Evolutionary conservation across 176 grass and related monocot genomes (phyloP).

Genomic region (Triticum turgidum): DNA sequence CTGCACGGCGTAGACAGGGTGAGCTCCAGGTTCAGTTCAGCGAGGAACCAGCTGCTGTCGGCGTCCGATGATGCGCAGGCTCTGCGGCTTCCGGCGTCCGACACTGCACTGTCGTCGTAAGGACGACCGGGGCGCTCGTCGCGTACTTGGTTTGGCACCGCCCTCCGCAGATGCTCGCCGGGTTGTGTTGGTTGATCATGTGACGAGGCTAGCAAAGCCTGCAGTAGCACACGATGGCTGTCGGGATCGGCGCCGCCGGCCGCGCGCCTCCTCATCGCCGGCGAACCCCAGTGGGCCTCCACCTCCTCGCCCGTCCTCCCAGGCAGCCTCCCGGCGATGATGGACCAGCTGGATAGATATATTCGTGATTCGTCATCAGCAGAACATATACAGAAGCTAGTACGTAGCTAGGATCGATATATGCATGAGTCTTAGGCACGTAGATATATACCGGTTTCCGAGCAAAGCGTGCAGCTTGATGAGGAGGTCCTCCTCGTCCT

Average conservation of each 20-base stretch:
- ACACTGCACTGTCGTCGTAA: not conserved
- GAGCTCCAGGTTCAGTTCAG: not conserved
- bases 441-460: constrained; percentile 36
- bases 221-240: not conserved
- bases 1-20: not conserved
- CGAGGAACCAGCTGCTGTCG: not conserved
- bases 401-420: no score
- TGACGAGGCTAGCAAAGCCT: not conserved
- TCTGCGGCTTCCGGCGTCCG: not conserved
- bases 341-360: constrained; percentile 27
- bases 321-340: constrained; percentile 56
- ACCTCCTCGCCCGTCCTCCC: constrained; percentile 44
- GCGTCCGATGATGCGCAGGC: not conserved
- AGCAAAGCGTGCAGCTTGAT: constrained; percentile 53
- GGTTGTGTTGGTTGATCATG: not conserved
- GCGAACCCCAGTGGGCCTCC: constrained; percentile 44
- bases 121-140: not conserved
- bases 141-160: no score
- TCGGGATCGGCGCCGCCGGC: not conserved
- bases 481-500: constrained; percentile 60
- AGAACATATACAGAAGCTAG: not conserved
- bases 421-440: not conserved
- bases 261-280: constrained; percentile 15
- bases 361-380: not conserved
- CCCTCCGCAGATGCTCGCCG: not conserved